Percentiles rank a stretch among this genome's conserved stretches.
phyloP scores from a whole-genome alignment of 2,329 filamentous ascomycete species.

The Fusarium acutatum region DNA sequence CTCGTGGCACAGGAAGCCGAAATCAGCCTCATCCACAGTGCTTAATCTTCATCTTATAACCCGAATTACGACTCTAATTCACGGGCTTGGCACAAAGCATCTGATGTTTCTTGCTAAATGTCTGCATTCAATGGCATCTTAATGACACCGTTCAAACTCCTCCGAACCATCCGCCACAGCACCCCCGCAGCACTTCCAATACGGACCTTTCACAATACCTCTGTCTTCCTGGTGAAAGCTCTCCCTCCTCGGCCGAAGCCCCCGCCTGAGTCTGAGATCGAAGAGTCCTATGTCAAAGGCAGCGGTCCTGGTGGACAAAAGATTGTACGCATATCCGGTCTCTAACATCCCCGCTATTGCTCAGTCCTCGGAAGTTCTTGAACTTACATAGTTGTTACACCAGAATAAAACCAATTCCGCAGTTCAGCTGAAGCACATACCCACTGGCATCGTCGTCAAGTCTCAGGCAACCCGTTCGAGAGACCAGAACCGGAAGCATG shows the following conservation, averaged over 20 bases:
- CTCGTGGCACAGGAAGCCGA: constrained; percentile 15
- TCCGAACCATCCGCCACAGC: constrained; percentile 9
- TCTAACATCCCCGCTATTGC: background rate
- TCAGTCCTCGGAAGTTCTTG: background rate
- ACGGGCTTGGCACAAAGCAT: background rate
- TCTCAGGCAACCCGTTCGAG: constrained; percentile 90
- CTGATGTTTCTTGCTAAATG: background rate
- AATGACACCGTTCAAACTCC: constrained; percentile 12
- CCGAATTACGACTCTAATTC: constrained; percentile 1
- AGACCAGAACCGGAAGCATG: constrained; percentile 86
- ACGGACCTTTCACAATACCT: constrained; percentile 46
- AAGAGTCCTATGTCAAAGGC: constrained; percentile 88
- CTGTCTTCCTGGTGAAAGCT: constrained; percentile 55
- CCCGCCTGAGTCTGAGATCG: constrained; percentile 80
- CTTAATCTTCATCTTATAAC: constrained; percentile 5
- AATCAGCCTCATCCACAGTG: constrained; percentile 9
- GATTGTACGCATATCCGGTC: constrained; percentile 65
- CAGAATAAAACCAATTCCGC: constrained; percentile 97
- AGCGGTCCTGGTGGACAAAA: constrained; percentile 95
- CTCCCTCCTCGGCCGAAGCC: constrained; percentile 78
- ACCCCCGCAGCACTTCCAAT: background rate
- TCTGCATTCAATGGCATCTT: background rate
- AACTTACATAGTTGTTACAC: constrained; percentile 2
- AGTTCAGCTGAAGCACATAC: constrained; percentile 89
- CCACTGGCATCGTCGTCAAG: constrained; percentile 93